Percentiles rank a stretch among this genome's conserved stretches.
Evolutionary conservation across 2,329 filamentous ascomycete genomes (phyloP).

Genomic region (Colletotrichum lini): DNA sequence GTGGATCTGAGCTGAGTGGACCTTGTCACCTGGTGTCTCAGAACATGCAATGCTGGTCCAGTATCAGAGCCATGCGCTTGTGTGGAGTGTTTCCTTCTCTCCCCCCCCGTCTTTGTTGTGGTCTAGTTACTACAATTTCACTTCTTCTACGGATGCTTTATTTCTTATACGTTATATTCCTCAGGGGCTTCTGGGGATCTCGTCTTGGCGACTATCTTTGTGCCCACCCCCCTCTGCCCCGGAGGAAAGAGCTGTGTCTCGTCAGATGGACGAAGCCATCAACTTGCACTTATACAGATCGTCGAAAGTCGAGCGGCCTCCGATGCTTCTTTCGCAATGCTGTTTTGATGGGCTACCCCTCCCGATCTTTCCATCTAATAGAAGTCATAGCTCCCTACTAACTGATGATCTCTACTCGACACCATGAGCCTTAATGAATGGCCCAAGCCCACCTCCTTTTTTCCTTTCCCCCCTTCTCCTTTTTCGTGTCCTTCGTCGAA

Average conservation of each 20-base stretch:
- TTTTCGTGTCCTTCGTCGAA: neutral
- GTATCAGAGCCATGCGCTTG: slow-evolving; percentile 11
- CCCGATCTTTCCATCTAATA: neutral
- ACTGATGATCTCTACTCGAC: neutral
- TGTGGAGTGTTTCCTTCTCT: neutral
- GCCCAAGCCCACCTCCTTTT: neutral
- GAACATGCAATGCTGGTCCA: slow-evolving; percentile 30
- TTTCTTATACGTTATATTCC: neutral
- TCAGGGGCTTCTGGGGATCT: slow-evolving; percentile 15
- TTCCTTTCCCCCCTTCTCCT: neutral
- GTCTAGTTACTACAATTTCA: too few relatives aligned
- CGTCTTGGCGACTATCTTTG: neutral
- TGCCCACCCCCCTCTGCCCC: too few relatives aligned
- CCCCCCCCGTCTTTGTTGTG: too few relatives aligned
- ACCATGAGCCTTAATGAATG: too few relatives aligned
- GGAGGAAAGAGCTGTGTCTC: neutral
- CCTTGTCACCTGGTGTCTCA: slow-evolving; percentile 32
- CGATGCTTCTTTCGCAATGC: neutral
- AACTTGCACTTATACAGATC: neutral
- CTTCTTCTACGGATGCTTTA: too few relatives aligned
- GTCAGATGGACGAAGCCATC: neutral
- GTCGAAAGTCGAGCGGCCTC: neutral
- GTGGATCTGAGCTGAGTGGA: neutral
- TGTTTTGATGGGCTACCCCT: neutral
- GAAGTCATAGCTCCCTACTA: neutral